Conservation (phyloP, 2,329 filamentous ascomycete genomes). For the Alternaria infectoria region DNA sequence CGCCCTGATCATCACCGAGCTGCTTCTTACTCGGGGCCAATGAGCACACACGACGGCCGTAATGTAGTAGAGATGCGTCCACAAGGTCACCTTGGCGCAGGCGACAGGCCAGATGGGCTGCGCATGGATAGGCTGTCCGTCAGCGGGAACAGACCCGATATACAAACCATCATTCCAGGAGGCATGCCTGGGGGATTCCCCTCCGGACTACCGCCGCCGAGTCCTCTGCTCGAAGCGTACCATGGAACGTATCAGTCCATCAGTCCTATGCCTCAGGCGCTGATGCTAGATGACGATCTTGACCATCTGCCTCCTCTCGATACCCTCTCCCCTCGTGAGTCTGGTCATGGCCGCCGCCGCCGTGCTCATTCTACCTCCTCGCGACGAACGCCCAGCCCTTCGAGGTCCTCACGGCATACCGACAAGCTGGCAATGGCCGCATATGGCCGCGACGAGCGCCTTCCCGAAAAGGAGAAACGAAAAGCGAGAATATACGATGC, state of each 20-base stretch:
- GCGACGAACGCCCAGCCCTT: constrained; percentile 41
- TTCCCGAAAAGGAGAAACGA: constrained; percentile 53
- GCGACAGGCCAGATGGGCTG: constrained; percentile 44
- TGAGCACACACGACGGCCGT: constrained; percentile 35
- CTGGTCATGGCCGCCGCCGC: constrained; percentile 36
- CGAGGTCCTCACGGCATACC: constrained; percentile 30
- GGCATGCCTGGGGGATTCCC: constrained; percentile 25
- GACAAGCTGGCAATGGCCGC: constrained; percentile 45
- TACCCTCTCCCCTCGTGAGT: constrained; percentile 39
- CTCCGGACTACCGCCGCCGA: constrained; percentile 68
- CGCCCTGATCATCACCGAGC: constrained; percentile 35
- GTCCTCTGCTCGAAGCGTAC: constrained; percentile 89
- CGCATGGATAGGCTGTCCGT: constrained; percentile 57
- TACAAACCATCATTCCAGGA: constrained; percentile 46
- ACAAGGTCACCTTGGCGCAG: constrained; percentile 39
- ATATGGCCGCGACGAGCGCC: constrained; percentile 15
- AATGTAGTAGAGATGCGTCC: constrained; percentile 52
- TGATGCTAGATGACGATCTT: constrained; percentile 63
- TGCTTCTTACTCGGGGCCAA: constrained; percentile 26
- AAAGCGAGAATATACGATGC: constrained; percentile 83
- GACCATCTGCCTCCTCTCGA: constrained; percentile 51
- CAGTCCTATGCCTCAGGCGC: constrained; percentile 89
- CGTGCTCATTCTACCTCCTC: constrained; percentile 38
- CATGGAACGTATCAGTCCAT: constrained; percentile 92
- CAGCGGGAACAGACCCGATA: constrained; percentile 53